Evolutionary conservation across 495 filamentous ascomycete species (phyloP).

Genomic region (Glutinoglossum americanum): DNA sequence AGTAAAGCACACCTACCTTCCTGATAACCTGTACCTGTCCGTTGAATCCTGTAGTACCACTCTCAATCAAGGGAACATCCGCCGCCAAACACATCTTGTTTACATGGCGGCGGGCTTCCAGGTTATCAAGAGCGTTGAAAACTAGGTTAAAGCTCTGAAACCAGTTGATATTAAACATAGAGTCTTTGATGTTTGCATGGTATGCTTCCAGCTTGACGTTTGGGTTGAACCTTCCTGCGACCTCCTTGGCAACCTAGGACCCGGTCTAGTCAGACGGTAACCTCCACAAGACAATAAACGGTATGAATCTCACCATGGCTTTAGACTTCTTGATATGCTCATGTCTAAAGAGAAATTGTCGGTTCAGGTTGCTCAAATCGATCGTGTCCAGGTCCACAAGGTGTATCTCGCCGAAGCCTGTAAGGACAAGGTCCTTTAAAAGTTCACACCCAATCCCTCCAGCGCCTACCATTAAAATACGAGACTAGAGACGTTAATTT

Average conservation of each 20-base stretch:
- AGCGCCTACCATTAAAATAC: conserved; percentile 83
- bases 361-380: conserved; percentile 91
- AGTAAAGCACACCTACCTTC: conserved; percentile 28
- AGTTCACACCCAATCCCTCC: conserved; percentile 96
- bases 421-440: conserved; percentile 85
- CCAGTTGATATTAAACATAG: conserved; percentile 78
- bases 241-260: conserved; percentile 74
- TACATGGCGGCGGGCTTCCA: conserved; percentile 84
- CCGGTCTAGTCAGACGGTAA: conserved; percentile 10
- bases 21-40: conserved; percentile 94
- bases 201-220: conserved; percentile 72
- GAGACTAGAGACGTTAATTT: conserved; percentile 33
- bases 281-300: background rate
- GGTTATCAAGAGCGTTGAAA: conserved; percentile 93
- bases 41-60: conserved; percentile 94
- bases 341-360: conserved; percentile 90
- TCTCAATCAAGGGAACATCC: conserved; percentile 79
- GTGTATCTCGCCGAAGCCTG: conserved; percentile 86
- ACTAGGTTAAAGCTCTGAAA: conserved; percentile 66
- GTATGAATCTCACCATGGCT: conserved; percentile 45
- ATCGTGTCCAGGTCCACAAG: conserved; percentile 97
- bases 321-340: conserved; percentile 98
- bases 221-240: conserved; percentile 77
- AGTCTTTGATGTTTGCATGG: conserved; percentile 89
- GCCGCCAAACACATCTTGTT: conserved; percentile 95